Conservation (phyloP, 2,329 filamentous ascomycete species). For the Colletotrichum sp. region DNA sequence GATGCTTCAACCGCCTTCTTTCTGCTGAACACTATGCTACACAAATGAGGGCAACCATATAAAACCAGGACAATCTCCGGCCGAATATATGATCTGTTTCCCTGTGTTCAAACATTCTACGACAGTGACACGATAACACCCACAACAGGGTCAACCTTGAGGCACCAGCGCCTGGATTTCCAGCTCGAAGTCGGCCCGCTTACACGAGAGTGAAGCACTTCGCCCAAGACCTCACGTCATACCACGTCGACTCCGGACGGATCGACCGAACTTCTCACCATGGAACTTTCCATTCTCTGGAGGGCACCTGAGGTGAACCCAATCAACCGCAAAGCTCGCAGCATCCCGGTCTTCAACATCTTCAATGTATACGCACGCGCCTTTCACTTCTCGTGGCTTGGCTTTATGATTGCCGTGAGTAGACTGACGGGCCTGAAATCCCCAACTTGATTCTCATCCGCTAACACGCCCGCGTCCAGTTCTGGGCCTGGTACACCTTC, state of each 20-base stretch:
- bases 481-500: slow-evolving; percentile 94
- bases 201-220: neutral
- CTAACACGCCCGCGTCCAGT: slow-evolving; percentile 43
- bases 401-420: slow-evolving; percentile 82
- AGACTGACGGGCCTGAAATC: neutral
- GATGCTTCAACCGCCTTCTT: slow-evolving; percentile 10
- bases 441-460: neutral
- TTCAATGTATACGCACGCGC: slow-evolving; percentile 83
- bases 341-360: slow-evolving; percentile 80
- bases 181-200: neutral
- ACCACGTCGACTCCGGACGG: neutral
- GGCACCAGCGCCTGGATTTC: neutral
- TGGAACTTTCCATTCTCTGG: slow-evolving; percentile 47
- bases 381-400: slow-evolving; percentile 89
- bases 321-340: slow-evolving; percentile 81
- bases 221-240: neutral
- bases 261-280: slow-evolving; percentile 17
- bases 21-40: neutral
- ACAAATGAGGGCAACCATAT: neutral
- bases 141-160: neutral
- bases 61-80: neutral
- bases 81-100: neutral
- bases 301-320: slow-evolving; percentile 78
- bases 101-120: neutral
- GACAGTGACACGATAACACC: neutral